Base-by-base conservation (phyloP, 106 monocot genomes). In the Dioscorea dumetorum region DNA sequence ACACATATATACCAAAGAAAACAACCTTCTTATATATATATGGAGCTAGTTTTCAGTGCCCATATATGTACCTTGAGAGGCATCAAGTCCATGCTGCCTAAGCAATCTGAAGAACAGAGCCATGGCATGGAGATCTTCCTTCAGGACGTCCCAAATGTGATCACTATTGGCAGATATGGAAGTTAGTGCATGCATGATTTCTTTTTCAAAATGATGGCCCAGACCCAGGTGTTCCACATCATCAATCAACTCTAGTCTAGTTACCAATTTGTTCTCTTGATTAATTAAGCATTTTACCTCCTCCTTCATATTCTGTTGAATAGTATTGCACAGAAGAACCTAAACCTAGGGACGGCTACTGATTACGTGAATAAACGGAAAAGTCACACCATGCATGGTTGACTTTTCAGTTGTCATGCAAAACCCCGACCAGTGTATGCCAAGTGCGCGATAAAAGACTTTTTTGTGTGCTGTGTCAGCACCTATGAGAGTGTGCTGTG, bases 171-270 rank as follows among this genome's bases (percentile, higher is more conserved):
- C 24, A 4, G 49, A 72, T 21, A 72, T 17, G 22, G 62, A 31
- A 18, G 48, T 50, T 1, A 72, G 50, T 10, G 22, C 61, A 18
- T 31, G 10, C 50, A 16, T 50, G 24, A 72, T 62, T 51, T 72
- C 72, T 24, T 62, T 15, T 15, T 62, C 12, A 34, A 72, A 72
- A 62, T 62, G 72, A 48, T 72, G 62, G 12, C 41, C 72, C 24
- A 72, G 11, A 11, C 72, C 72, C 28, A 72, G 72, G 24, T 15
- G 72, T 20, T 48, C 23, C 3, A 72, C 22, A 20, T 24, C 72
- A 59, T 72, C 62, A 18, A 72, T 13, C 13, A 72, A 62, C 72
- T 72, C 62, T 19, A 72, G 72, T 50, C 12, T 57, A 48, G 33
- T 13, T 20, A 49, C 70, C 11, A 61, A 23, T 18, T 22, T 35